Percentiles rank a stretch among this genome's conserved stretches.
Conservation (phyloP, 352 stramenopile species). For the Plasmopara viticola region DNA sequence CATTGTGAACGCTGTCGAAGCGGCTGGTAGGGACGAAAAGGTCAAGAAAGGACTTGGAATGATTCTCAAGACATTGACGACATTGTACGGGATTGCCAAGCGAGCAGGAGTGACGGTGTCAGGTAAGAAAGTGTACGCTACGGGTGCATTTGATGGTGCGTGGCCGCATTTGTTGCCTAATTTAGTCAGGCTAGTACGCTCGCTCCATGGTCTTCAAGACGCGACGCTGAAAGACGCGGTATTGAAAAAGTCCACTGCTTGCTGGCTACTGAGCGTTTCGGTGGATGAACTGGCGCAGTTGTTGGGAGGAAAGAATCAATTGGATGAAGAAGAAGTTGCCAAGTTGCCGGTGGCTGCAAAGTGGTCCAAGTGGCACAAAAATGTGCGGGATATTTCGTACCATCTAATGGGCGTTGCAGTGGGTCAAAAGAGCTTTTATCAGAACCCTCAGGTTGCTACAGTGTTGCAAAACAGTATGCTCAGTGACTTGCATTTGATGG, state of each 20-base stretch:
- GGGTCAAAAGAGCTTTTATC: constrained; percentile 44
- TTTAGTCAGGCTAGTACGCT: constrained; percentile 46
- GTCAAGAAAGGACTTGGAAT: constrained; percentile 42
- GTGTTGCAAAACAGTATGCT: constrained; percentile 60
- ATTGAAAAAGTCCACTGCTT: constrained; percentile 47
- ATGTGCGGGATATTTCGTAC: constrained; percentile 70
- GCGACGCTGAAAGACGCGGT: constrained; percentile 45
- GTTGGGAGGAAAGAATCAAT: constrained; percentile 63
- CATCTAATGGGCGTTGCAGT: constrained; percentile 67
- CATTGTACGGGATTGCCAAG: constrained; percentile 72
- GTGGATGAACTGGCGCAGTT: constrained; percentile 71
- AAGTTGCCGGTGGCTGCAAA: constrained; percentile 42
- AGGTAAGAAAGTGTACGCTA: constrained; percentile 14
- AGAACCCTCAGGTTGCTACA: constrained; percentile 31
- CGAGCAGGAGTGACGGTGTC: constrained; percentile 29
- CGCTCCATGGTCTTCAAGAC: constrained; percentile 52
- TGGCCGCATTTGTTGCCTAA: constrained; percentile 76
- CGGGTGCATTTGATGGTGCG: constrained; percentile 39
- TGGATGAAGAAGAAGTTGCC: constrained; percentile 59
- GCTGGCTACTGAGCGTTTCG: constrained; percentile 64
- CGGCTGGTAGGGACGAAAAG: constrained; percentile 27
- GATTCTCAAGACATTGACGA: constrained; percentile 72
- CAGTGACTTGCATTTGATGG: constrained; percentile 55
- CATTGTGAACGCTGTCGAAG: constrained; percentile 53
- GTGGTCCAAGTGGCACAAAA: constrained; percentile 80